A percentile compares a stretch with the other conserved stretches of the same genome.
Conservation (phyloP, 2,329 filamentous ascomycete species). For the Cladorrhinum sp. region DNA sequence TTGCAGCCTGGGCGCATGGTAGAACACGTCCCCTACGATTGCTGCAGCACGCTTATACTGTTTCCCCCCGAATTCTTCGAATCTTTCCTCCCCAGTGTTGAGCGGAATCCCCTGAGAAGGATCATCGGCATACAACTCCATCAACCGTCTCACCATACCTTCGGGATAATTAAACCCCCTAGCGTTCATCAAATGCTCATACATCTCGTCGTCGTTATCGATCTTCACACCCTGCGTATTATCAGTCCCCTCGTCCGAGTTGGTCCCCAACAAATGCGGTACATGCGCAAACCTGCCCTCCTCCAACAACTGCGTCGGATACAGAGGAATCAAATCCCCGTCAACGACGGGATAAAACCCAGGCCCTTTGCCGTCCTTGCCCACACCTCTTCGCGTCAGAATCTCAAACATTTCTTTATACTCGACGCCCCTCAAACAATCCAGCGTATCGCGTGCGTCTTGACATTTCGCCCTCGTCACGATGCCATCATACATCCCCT, state of each 20-base stretch:
- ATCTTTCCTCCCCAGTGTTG: constrained; percentile 5
- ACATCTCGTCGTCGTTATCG: constrained; percentile 15
- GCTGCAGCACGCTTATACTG: constrained; percentile 16
- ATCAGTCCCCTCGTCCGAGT: constrained; percentile 32
- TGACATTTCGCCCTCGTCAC: constrained; percentile 29
- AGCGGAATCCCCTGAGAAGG: constrained; percentile 14
- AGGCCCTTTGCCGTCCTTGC: not conserved
- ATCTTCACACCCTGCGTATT: constrained; percentile 6
- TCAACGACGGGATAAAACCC: constrained; percentile 32
- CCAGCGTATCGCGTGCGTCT: constrained; percentile 27
- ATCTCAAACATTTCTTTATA: constrained; percentile 31
- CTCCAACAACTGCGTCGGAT: constrained; percentile 30
- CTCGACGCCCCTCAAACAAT: constrained; percentile 29
- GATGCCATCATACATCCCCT: constrained; percentile 10
- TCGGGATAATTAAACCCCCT: too few relatives aligned
- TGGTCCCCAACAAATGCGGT: constrained; percentile 36
- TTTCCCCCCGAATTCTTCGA: not conserved
- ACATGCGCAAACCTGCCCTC: constrained; percentile 35
- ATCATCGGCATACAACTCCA: constrained; percentile 15
- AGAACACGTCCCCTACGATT: constrained; percentile 14
- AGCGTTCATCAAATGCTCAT: not conserved
- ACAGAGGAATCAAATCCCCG: constrained; percentile 34
- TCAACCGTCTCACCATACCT: not conserved
- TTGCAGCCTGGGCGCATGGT: constrained; percentile 16
- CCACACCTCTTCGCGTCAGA: not conserved